Percentiles rank a stretch among this genome's conserved stretches.
phyloP scores from a whole-genome alignment of 2,329 filamentous ascomycete species.

The Atkinsonella texensis region DNA sequence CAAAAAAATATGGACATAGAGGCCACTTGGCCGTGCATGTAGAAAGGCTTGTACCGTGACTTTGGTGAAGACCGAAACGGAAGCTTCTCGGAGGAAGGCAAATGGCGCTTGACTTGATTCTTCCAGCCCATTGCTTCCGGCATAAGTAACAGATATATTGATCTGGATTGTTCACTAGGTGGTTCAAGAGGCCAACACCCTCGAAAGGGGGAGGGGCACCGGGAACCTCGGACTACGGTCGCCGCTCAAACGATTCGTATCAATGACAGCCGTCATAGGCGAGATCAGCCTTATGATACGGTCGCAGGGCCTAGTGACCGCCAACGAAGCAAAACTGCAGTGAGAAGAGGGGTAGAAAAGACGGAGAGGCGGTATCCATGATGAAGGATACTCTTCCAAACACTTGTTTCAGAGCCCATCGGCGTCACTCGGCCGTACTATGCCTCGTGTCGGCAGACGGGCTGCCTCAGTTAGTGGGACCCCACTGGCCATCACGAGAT shows the following conservation, averaged over 20 bases:
- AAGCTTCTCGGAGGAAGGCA: constrained; percentile 22
- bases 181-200: neutral
- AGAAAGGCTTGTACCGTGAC: constrained; percentile 7
- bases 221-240: neutral
- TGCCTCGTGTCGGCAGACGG: constrained; percentile 16
- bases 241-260: neutral
- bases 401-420: constrained; percentile 22
- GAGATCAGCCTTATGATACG: neutral
- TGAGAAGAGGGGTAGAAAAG: neutral
- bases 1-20: neutral
- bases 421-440: constrained; percentile 27
- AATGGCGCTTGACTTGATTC: constrained; percentile 20
- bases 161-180: neutral
- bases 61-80: constrained; percentile 20
- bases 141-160: neutral
- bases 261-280: constrained; percentile 2
- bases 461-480: constrained; percentile 19
- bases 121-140: constrained; percentile 26
- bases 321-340: neutral
- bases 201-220: neutral
- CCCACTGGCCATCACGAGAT: constrained; percentile 15
- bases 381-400: neutral
- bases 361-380: neutral
- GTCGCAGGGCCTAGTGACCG: neutral
- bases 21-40: constrained; percentile 1